Base-by-base conservation (phyloP, 371 early-diverging fungal species). In the Zopfochytrium polystomum region DNA sequence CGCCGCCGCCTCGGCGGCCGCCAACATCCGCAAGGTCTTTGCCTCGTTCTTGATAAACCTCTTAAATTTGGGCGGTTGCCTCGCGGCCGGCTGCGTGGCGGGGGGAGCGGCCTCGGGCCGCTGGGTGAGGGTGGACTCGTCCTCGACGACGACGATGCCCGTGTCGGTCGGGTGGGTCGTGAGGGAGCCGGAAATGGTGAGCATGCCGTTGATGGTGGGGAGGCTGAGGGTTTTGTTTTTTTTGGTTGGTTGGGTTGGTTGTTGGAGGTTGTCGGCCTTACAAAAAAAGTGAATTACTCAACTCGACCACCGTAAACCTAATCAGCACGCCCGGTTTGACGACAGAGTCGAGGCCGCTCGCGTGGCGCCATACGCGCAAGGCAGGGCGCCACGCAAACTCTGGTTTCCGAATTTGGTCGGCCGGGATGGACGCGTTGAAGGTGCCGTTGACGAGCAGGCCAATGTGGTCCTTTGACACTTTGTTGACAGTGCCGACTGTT, bases 391-490 rank as follows among this genome's bases (percentile, higher is more conserved):
- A 92, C 66, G 83, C 81, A 71, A 87, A 93, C 64, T 78, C 83
- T 64, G 80, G 77, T 58, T 80, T 73, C 33, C 89, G 87, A 54
- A 96, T 91, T 55, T 84, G 78, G 64, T 86, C 83, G 23, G 86
- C 81, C 0, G 95, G 88, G 52, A 96, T 94, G 15, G 93, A 92
- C 13, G 93, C 95, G 65, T 96, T 96, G 79, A 96, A 93, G 9
- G 92, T 89, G 42, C 92, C 90, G 72, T 88, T 90, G 52, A 95
- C 81, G 62, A 96, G 81, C 29, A 93, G 76, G 71, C 95, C 95
- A 65, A 96, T 89, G 65, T 96, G 96, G 72, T 93, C 92, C n/a
- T 89, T 83, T 52, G 94, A 93, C 59, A 93, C 93, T 47, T 93
- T 83, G 75, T 91, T 95, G 67, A 96, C 90, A 4, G 85, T 81